phyloP scores from a whole-genome alignment of 2,329 filamentous ascomycete genomes.

The Colletotrichum sp. region DNA sequence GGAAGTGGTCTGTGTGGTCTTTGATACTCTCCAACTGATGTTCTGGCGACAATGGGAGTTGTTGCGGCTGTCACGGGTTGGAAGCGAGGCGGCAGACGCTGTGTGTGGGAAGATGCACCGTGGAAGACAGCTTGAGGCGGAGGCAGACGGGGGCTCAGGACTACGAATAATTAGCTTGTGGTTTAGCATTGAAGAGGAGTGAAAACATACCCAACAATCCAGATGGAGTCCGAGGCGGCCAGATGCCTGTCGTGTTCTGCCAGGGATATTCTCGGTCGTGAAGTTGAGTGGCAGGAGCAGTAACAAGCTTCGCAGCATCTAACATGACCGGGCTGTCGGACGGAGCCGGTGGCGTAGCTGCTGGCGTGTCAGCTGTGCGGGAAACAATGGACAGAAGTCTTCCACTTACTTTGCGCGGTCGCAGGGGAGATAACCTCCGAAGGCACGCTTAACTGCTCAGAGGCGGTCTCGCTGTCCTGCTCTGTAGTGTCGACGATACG shows the following conservation, averaged over 20 bases:
- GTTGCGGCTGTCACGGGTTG: background rate
- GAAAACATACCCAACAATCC: background rate
- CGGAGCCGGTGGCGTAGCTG: background rate
- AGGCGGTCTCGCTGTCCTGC: background rate
- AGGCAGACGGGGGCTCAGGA: background rate
- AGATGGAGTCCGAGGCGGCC: background rate
- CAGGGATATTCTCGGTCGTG: background rate
- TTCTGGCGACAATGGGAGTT: background rate
- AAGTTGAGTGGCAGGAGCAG: background rate
- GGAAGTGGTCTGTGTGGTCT: background rate
- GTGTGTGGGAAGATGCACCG: background rate
- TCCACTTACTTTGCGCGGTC: background rate
- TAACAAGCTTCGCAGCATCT: background rate
- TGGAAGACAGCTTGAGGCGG: background rate
- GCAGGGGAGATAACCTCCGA: background rate
- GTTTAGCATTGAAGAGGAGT: background rate
- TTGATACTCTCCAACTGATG: background rate
- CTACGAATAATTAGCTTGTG: background rate
- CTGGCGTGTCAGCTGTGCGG: background rate
- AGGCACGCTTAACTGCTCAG: background rate
- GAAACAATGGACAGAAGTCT: background rate
- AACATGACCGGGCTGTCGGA: background rate
- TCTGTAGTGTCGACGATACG: background rate
- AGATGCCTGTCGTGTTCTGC: background rate
- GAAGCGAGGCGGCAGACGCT: background rate